Percentiles rank a stretch among this genome's conserved stretches.
These are phyloP conservation scores for Cercospora canescens DNA, from an alignment of 2,329 filamentous ascomycete species.

Conservation along the genomic window DNA sequence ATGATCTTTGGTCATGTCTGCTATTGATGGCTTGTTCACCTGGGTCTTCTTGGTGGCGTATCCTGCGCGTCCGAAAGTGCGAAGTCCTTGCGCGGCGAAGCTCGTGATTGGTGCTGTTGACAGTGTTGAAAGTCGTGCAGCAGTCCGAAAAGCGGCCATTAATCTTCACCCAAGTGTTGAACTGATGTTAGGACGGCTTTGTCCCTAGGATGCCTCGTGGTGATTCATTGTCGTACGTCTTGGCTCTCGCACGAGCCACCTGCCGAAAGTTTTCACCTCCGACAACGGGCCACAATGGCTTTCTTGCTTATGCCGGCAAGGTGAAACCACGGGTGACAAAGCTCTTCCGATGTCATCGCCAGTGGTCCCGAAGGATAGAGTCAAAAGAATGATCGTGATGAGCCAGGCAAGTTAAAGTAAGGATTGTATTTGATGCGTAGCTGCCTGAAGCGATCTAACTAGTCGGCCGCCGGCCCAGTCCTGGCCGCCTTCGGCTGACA, in stretches of 20 bases:
- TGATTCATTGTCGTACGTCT: constrained; percentile 10
- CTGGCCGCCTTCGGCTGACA: background rate
- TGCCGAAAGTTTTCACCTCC: constrained; percentile 10
- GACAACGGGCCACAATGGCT: constrained; percentile 3
- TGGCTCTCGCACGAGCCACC: constrained; percentile 6
- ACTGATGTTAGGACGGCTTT: background rate
- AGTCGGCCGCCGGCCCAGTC: background rate
- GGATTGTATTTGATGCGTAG: background rate
- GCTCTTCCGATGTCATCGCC: background rate
- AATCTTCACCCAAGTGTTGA: constrained; percentile 5
- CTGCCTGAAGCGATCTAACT: background rate
- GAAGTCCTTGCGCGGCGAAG: constrained; percentile 5
- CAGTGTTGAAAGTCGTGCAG: constrained; percentile 11
- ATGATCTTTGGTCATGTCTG: constrained; percentile 50
- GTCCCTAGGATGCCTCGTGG: background rate
- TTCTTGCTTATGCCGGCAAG: background rate
- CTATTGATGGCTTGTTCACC: background rate
- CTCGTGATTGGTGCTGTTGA: background rate
- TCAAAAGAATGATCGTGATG: background rate
- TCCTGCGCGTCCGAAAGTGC: constrained; percentile 5
- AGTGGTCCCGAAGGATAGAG: too few species aligned
- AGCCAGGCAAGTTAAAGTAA: background rate
- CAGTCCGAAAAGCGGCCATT: constrained; percentile 9
- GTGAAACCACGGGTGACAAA: background rate
- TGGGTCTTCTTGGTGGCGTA: constrained; percentile 4